A percentile compares a stretch with the other conserved stretches of the same genome.
Evolutionary conservation across 2,329 filamentous ascomycete species (phyloP).

Genomic region (Elsinoe australis): DNA sequence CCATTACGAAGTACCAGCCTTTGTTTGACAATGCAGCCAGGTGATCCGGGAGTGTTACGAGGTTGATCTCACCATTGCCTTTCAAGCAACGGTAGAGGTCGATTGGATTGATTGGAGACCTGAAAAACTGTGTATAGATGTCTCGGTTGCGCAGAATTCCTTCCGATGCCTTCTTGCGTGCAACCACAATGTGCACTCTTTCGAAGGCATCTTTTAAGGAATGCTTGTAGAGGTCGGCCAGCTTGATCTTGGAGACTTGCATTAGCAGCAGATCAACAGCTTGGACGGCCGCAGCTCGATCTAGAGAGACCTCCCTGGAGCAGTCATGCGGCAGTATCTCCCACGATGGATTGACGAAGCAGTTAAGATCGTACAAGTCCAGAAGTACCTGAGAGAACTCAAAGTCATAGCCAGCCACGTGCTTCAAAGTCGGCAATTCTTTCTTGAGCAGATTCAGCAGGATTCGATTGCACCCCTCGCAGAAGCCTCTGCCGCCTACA

Average conservation of each 20-base stretch:
- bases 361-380: constrained; percentile 73
- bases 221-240: constrained; percentile 86
- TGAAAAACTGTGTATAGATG: constrained; percentile 72
- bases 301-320: constrained; percentile 61
- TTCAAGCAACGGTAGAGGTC: constrained; percentile 72
- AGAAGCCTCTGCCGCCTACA: constrained; percentile 74
- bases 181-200: constrained; percentile 82
- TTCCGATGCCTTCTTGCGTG: constrained; percentile 64
- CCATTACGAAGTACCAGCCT: constrained; percentile 88
- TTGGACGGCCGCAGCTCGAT: constrained; percentile 70
- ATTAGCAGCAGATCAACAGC: constrained; percentile 77
- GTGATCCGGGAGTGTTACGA: constrained; percentile 55
- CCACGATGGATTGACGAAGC: constrained; percentile 32
- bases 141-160: constrained; percentile 82
- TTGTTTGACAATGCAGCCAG: constrained; percentile 63
- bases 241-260: constrained; percentile 72
- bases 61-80: constrained; percentile 67
- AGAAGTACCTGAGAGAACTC: constrained; percentile 80
- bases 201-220: constrained; percentile 87
- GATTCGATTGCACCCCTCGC: constrained; percentile 74
- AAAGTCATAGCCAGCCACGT: constrained; percentile 73
- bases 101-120: constrained; percentile 73
- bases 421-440: constrained; percentile 64
- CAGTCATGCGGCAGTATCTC: constrained; percentile 65
- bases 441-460: constrained; percentile 84